phyloP scores from a whole-genome alignment of 345 rosid species.

The Gossypioides kirkii region DNA sequence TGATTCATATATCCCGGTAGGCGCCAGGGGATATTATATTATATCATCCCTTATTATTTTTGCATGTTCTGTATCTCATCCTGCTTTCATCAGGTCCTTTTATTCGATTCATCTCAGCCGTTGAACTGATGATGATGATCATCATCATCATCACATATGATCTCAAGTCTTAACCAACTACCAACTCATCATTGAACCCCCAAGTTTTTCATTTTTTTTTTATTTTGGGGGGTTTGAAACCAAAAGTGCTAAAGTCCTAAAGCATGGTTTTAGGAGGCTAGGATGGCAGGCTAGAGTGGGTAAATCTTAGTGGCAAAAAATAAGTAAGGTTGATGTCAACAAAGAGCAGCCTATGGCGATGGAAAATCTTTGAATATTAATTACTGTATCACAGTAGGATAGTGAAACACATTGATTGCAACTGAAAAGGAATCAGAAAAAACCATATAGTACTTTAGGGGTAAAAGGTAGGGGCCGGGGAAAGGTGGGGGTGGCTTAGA shows the following conservation, averaged over 20 bases:
- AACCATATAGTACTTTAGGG: not conserved
- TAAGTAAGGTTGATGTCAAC: not conserved
- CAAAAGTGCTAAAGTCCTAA: too few relatives aligned
- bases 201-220: too few relatives aligned
- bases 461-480: not conserved
- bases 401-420: not conserved
- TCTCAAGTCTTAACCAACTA: not conserved
- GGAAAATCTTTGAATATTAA: not conserved
- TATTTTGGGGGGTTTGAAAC: too few relatives aligned
- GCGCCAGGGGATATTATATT: conserved; percentile 9
- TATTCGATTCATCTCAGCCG: not conserved
- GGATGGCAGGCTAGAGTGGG: conserved; percentile 17
- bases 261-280: conserved; percentile 15
- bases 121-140: not conserved
- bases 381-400: not conserved
- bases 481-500: conserved; percentile 2
- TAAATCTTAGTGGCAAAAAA: conserved; percentile 2
- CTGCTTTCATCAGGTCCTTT: not conserved
- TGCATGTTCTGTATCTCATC: conserved; percentile 8
- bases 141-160: not conserved
- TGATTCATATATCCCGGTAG: not conserved
- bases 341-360: not conserved
- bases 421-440: not conserved
- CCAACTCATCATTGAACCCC: too few relatives aligned
- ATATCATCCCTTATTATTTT: not conserved